phyloP scores from a whole-genome alignment of 2,329 filamentous ascomycete species.

The Verticillium klebahnii region DNA sequence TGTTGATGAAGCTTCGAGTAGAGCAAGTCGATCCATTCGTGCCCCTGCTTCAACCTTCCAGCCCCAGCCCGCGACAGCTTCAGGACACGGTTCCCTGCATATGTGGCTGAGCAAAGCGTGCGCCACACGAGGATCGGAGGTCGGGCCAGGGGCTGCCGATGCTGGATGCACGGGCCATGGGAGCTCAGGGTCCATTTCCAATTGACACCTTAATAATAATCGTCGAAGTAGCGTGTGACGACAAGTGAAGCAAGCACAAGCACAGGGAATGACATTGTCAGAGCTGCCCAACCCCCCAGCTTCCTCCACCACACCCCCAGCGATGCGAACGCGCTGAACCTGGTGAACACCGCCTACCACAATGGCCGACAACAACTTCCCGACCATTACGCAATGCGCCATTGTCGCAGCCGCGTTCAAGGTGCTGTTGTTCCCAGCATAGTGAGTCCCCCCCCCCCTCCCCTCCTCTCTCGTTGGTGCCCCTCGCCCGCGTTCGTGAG shows the following conservation, averaged over 20 bases:
- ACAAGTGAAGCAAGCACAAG: neutral
- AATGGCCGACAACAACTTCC: conserved; percentile 76
- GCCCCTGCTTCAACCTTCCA: neutral
- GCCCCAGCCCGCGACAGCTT: neutral
- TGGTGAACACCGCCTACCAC: conserved; percentile 13
- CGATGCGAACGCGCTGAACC: conserved; percentile 9
- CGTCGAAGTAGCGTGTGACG: neutral
- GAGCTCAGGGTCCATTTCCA: neutral
- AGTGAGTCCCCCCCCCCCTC: conserved; percentile 56
- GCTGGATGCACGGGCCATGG: neutral
- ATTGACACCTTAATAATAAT: neutral
- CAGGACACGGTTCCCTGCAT: neutral
- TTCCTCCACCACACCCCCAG: conserved; percentile 1
- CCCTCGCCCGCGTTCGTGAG: neutral
- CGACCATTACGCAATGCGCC: conserved; percentile 84
- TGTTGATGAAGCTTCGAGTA: neutral
- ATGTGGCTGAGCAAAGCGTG: neutral
- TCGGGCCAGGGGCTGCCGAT: neutral
- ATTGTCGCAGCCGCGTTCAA: conserved; percentile 85
- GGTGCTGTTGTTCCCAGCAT: conserved; percentile 86
- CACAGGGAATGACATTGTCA: neutral
- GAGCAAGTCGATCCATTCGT: neutral
- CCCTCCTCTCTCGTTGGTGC: neutral
- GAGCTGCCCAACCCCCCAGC: neutral
- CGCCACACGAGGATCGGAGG: neutral